Evolutionary conservation across 2,329 filamentous ascomycete species (phyloP), one percentile per base, ranked within the genome.

Genomic region (Fusarium continuum): DNA sequence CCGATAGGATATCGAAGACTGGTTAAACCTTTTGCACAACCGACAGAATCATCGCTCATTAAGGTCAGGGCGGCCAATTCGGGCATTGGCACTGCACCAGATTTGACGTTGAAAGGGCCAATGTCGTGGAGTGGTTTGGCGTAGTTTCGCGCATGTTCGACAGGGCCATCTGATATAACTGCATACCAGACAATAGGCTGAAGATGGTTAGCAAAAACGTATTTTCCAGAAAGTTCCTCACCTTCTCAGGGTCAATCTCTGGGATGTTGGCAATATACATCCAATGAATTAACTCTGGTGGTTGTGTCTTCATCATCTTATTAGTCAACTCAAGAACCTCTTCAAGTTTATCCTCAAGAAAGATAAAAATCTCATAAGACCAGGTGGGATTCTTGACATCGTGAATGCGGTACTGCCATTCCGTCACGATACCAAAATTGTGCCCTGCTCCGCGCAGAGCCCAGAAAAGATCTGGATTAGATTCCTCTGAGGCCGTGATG

Each of bases 391-490:
- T 49, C 40, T 73, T 70, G 6, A 74, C 72, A 49, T 83, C 77
- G 60, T 83, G 83, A 6, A 85, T 77, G 57, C 80, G 81, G 1
- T 74, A 75, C 0, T 76, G 76, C 26, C 79, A 73, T 4, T 78
- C 79, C 0, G 71, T 74, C 4, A 86, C 83, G 22, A 71, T 79
- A 2, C 84, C 85, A 55, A 87, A 86, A 67, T 86, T 86, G 50
- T 85, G 83, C 3, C 80, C 80, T 2, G 79, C 80, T 17, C 80
- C 81, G 3, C 76, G 74, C 5, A 83, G 63, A 14, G 78, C 80
- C 75, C 77, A 81, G 67, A 80, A 83, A 1, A 64, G 52, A 13
- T 67, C 63, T 0, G 55, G 28, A 1, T 67, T 58, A 0, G 13
- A 32, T 0, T 56, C 39, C 4, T 57, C 48, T 0, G 64, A 67